Conservation (phyloP, 1,284 basidiomycete genomes). For the Fomitopsis pinicola region DNA sequence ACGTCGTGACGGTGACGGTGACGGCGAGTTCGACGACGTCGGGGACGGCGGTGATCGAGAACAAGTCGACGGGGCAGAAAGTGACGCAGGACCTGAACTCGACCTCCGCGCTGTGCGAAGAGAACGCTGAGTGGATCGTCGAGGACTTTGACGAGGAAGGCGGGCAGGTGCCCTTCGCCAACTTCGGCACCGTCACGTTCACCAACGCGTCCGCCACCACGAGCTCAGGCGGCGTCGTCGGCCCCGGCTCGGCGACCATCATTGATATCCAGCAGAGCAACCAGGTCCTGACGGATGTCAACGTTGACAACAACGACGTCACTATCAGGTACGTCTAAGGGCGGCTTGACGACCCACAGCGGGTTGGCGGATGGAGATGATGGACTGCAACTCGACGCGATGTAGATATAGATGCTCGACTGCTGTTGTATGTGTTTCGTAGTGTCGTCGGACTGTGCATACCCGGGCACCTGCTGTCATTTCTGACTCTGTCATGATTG, state of each 20-base stretch:
- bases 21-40: slow-evolving; percentile 22
- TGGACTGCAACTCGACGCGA: too few relatives aligned
- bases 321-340: slow-evolving; percentile 20
- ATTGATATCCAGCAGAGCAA: slow-evolving; percentile 29
- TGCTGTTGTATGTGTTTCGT: too few relatives aligned
- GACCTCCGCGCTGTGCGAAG: slow-evolving; percentile 27
- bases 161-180: slow-evolving; percentile 32
- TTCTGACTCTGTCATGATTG: too few relatives aligned
- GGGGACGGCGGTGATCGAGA: slow-evolving; percentile 28
- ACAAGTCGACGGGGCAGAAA: slow-evolving; percentile 25
- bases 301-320: slow-evolving; percentile 18
- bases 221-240: slow-evolving; percentile 23
- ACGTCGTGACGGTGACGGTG: slow-evolving; percentile 27
- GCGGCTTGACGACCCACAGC: too few relatives aligned
- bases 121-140: slow-evolving; percentile 15
- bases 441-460: too few relatives aligned
- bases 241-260: slow-evolving; percentile 25
- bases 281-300: slow-evolving; percentile 22
- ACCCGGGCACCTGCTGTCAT: too few relatives aligned
- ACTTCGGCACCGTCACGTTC: slow-evolving; percentile 22
- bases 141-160: slow-evolving; percentile 31
- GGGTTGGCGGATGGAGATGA: too few relatives aligned
- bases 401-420: too few relatives aligned
- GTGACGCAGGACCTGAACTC: slow-evolving; percentile 26
- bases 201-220: neutral